Base-by-base conservation (phyloP, 2,329 filamentous ascomycete species). In the Talaromyces sp. region DNA sequence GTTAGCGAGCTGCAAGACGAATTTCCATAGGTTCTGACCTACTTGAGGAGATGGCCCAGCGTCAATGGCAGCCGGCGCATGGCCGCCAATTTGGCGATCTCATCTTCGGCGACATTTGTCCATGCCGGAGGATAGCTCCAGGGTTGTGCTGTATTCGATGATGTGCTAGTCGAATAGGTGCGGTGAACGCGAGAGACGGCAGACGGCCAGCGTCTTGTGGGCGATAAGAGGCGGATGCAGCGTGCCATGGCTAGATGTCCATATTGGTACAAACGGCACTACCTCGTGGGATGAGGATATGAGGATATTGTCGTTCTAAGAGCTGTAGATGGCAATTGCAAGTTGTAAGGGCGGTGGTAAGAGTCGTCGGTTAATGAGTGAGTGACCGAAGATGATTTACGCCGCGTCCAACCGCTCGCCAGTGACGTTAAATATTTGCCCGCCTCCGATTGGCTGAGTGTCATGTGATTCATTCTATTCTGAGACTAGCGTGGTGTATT, bases 31-130 rank as follows among this genome's bases (percentile, higher is more conserved):
- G 9, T 21, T 24, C 43, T 5, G 29, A 62, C 80, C 67, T 81
- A 95, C 89, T 88, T 93, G 67, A 97, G 89, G 6, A 99, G 82
- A 71, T 97, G 94, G 61, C 88, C 87, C 35, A 99, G 84, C 27
- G 91, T 94, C 69, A 97, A 79, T 11, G 88, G 85, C 70, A 95
- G 90, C 57, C 96, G 84, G 38, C 88, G 87, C 70, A 89, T 87
- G 60, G 86, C 86, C 32, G 92, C 91, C 53, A 97, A 84, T 48
- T 84, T 85, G 52, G 87, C 84, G 65, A 97, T 90, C 71, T 94
- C 89, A 64, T 89, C 86, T 71, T 93, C 89, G 43, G 84, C 83
- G 19, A 85, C 82, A 52, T 78, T 78, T n/a, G 78, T 72, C 26
- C 76, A 77, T 58, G 77, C 77, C 50, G 77, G 77, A 17, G 78